Conservation (phyloP, 1,284 basidiomycete species). For the Coniferiporia weirii region DNA sequence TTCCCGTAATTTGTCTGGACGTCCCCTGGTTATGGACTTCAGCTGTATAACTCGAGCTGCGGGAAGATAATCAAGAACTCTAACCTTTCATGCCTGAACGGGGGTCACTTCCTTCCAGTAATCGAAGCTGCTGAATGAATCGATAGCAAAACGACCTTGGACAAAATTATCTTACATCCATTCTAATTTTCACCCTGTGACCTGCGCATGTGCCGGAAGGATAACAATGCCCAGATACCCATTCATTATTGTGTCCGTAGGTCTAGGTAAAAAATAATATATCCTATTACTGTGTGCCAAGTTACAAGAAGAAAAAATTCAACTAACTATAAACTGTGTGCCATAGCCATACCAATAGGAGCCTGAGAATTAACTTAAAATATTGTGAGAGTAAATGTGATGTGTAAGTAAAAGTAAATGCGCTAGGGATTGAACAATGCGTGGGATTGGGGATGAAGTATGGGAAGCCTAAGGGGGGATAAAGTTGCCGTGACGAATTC, state of each 20-base stretch:
- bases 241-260: not conserved
- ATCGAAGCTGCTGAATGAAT: conserved; percentile 5
- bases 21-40: not conserved
- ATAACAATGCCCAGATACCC: not conserved
- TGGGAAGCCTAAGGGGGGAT: not conserved
- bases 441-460: not conserved
- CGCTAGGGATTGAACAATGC: not conserved
- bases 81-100: conserved; percentile 5
- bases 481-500: not conserved
- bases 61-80: not conserved
- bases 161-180: conserved; percentile 10
- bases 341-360: not conserved
- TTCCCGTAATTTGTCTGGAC: not conserved
- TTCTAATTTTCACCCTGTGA: conserved; percentile 7
- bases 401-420: not conserved
- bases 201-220: not conserved
- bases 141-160: conserved; percentile 2
- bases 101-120: not conserved
- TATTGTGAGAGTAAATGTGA: not conserved
- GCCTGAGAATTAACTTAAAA: not conserved
- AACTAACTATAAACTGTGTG: not conserved
- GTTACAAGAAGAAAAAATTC: not conserved
- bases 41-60: conserved; percentile 10
- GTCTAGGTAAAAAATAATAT: not conserved
- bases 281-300: not conserved